phyloP scores from a whole-genome alignment of 2,329 filamentous ascomycete species.

The Sclerotinia minor region DNA sequence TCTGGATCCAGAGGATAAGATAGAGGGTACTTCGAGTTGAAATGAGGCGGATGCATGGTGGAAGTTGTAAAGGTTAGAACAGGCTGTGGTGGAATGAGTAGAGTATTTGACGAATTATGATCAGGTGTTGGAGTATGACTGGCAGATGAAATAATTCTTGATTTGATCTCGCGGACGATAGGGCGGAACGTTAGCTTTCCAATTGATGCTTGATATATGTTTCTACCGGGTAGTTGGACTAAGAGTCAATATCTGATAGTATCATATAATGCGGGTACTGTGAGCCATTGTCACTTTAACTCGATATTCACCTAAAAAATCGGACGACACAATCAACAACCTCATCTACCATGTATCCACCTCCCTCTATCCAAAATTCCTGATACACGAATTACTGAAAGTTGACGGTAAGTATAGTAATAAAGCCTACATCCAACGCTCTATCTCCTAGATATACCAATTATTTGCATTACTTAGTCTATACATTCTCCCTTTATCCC shows the following conservation, averaged over 20 bases:
- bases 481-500: too few species aligned
- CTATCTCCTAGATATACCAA: too few species aligned
- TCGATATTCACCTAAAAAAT: not conserved
- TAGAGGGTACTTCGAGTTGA: constrained; percentile 12
- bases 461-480: too few species aligned
- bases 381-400: too few species aligned
- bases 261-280: not conserved
- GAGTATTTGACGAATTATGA: constrained; percentile 3
- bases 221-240: not conserved
- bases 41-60: not conserved
- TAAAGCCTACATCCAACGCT: too few species aligned
- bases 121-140: not conserved
- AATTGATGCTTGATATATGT: not conserved
- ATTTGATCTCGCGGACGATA: not conserved
- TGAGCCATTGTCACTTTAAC: not conserved
- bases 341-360: not conserved
- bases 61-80: not conserved
- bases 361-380: not conserved
- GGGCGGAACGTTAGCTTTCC: not conserved
- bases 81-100: not conserved
- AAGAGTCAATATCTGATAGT: not conserved
- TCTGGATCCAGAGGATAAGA: constrained; percentile 16
- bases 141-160: not conserved
- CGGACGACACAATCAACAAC: not conserved
- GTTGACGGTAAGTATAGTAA: too few species aligned